Percentiles rank a stretch among this genome's conserved stretches.
Evolutionary conservation across 305 asterid species (phyloP).

Genomic region (Nicotiana rustica): DNA sequence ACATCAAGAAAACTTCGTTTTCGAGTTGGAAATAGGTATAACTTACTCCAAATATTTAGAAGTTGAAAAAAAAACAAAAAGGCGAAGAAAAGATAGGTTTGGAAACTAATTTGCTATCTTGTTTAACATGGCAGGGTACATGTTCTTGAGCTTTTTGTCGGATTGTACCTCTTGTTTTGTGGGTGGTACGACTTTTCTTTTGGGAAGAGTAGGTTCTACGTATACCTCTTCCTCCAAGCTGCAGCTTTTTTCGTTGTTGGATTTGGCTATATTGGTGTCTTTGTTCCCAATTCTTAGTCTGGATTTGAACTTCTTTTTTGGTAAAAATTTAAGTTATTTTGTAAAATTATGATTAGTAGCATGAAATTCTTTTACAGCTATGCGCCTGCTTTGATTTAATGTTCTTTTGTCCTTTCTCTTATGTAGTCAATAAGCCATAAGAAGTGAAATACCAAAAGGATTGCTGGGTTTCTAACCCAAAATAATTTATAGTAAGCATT

Average conservation of each 20-base stretch:
- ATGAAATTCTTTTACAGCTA: neutral
- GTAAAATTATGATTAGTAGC: constrained; percentile 18
- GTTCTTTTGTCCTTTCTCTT: neutral
- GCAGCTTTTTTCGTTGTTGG: constrained; percentile 75
- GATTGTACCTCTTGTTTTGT: constrained; percentile 60
- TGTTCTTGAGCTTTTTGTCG: constrained; percentile 41
- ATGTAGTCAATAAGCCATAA: neutral
- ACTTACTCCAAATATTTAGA: neutral
- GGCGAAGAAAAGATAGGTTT: neutral
- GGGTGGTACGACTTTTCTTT: constrained; percentile 75
- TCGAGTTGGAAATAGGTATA: constrained; percentile 68
- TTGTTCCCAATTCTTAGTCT: constrained; percentile 56
- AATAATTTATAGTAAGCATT: neutral
- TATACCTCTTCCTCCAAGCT: constrained; percentile 79
- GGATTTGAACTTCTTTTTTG: neutral
- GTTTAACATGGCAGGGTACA: constrained; percentile 40
- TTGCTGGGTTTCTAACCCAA: neutral
- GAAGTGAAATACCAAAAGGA: neutral
- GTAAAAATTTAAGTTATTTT: neutral
- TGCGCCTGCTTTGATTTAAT: neutral
- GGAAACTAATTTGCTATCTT: neutral
- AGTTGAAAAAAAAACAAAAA: neutral
- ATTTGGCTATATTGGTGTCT: constrained; percentile 74
- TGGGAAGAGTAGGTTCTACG: constrained; percentile 72
- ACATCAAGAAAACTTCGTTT: constrained; percentile 58